Evolutionary conservation across 345 rosid species (phyloP).

Genomic region (Bruguiera gymnorhiza): DNA sequence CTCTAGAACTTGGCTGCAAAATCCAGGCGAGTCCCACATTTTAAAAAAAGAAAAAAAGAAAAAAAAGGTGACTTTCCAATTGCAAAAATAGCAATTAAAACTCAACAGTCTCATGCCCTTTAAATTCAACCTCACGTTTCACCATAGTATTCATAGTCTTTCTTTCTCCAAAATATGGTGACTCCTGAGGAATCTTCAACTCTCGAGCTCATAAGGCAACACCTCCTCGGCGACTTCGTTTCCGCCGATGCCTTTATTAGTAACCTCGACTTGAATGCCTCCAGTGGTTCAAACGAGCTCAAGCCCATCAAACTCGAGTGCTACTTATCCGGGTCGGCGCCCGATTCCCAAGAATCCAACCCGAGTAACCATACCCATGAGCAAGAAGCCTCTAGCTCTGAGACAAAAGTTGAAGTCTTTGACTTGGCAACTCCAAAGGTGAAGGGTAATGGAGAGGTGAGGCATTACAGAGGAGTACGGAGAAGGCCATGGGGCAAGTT

Average conservation of each 20-base stretch:
- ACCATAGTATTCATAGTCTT: not conserved
- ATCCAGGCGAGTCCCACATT: no score
- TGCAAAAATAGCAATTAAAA: not conserved
- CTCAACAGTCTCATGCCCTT: not conserved
- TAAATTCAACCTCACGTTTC: not conserved
- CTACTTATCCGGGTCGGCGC: conserved; percentile 32
- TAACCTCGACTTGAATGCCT: conserved; percentile 24
- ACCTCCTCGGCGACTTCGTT: conserved; percentile 55
- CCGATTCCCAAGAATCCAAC: conserved; percentile 33
- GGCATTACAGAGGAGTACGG: conserved; percentile 82
- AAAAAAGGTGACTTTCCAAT: not conserved
- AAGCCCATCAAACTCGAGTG: conserved; percentile 33
- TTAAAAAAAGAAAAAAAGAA: no score
- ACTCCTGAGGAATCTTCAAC: conserved; percentile 35
- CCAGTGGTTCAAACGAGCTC: conserved; percentile 21
- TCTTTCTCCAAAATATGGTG: conserved; percentile 22
- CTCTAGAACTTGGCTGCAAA: not conserved
- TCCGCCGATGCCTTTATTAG: conserved; percentile 38
- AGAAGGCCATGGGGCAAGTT: conserved; percentile 94
- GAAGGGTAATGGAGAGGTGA: conserved; percentile 20
- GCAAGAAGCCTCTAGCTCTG: conserved; percentile 5
- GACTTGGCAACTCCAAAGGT: conserved; percentile 19
- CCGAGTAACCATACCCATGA: conserved; percentile 15
- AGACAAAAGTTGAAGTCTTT: conserved; percentile 27
- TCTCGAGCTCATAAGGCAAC: conserved; percentile 44